phyloP scores from a whole-genome alignment of 768 basidiomycete genomes.

The Lactarius psammicola region DNA sequence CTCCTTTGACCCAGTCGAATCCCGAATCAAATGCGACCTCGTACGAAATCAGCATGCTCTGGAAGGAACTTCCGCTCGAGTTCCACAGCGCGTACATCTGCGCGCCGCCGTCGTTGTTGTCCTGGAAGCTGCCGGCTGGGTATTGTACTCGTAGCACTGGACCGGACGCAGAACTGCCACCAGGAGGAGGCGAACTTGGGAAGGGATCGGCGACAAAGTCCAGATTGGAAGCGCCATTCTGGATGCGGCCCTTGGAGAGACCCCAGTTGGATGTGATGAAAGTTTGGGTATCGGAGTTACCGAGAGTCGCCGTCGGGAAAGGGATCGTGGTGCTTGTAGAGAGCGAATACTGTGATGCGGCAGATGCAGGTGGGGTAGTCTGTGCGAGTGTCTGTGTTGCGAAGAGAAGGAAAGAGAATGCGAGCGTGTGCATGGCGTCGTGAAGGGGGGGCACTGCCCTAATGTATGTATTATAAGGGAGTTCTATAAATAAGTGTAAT shows the following conservation, averaged over 20 bases:
- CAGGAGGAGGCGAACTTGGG: constrained; percentile 45
- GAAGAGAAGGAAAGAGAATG: constrained; percentile 11
- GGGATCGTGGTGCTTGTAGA: constrained; percentile 60
- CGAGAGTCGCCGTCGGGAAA: constrained; percentile 61
- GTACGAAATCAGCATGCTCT: constrained; percentile 69
- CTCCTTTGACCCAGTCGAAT: constrained; percentile 74
- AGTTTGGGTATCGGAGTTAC: constrained; percentile 47
- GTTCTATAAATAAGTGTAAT: not conserved
- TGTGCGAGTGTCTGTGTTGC: constrained; percentile 8
- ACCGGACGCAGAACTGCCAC: constrained; percentile 33
- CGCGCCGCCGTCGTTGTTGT: constrained; percentile 53
- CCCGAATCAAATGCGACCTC: constrained; percentile 66
- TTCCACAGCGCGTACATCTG: constrained; percentile 74
- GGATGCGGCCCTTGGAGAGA: constrained; percentile 57
- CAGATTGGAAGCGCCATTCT: constrained; percentile 54
- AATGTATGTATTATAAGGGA: not conserved
- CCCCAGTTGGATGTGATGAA: constrained; percentile 59
- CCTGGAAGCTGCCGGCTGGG: constrained; percentile 56
- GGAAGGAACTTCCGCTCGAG: constrained; percentile 52
- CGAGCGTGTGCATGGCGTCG: not conserved
- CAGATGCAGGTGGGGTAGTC: constrained; percentile 10
- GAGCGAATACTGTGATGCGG: constrained; percentile 54
- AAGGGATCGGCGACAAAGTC: constrained; percentile 69
- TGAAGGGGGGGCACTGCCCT: not conserved
- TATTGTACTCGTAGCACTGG: constrained; percentile 62